phyloP scores from a whole-genome alignment of 805 yeast genomes.

The Yamadazyma tumulicola region DNA sequence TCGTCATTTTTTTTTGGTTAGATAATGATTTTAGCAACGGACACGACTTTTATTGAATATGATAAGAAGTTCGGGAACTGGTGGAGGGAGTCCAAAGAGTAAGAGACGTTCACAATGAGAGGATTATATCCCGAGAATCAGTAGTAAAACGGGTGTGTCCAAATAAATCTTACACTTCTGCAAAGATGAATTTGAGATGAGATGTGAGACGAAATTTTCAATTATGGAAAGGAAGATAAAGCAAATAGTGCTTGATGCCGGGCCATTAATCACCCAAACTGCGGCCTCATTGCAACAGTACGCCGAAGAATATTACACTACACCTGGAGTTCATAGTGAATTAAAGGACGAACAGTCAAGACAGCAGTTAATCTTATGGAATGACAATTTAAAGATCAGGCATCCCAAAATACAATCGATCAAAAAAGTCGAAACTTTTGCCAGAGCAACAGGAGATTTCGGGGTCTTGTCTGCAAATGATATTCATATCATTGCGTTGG shows the following conservation, averaged over 20 bases:
- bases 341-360: constrained; percentile 83
- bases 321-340: constrained; percentile 88
- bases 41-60: too few relatives aligned
- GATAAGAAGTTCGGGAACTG: too few relatives aligned
- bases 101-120: too few relatives aligned
- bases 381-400: constrained; percentile 60
- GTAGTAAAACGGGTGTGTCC: too few relatives aligned
- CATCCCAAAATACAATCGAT: constrained; percentile 73
- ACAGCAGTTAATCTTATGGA: constrained; percentile 77
- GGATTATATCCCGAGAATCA: too few relatives aligned
- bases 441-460: constrained; percentile 88
- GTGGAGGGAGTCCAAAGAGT: too few relatives aligned
- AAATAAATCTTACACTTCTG: too few relatives aligned
- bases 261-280: constrained; percentile 86
- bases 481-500: constrained; percentile 85
- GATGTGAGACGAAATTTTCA: constrained; percentile 7
- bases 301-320: constrained; percentile 75
- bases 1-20: too few relatives aligned
- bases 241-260: constrained; percentile 84
- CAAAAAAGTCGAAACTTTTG: constrained; percentile 66
- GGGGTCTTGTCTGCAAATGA: constrained; percentile 86
- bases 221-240: constrained; percentile 30
- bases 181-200: too few relatives aligned
- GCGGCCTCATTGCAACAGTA: constrained; percentile 66
- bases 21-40: too few relatives aligned